A percentile compares a stretch with the other conserved stretches of the same genome.
These are phyloP conservation scores for Ophiostoma perfectum DNA, from an alignment of 2,329 filamentous ascomycete species.

Conservation along the genomic window DNA sequence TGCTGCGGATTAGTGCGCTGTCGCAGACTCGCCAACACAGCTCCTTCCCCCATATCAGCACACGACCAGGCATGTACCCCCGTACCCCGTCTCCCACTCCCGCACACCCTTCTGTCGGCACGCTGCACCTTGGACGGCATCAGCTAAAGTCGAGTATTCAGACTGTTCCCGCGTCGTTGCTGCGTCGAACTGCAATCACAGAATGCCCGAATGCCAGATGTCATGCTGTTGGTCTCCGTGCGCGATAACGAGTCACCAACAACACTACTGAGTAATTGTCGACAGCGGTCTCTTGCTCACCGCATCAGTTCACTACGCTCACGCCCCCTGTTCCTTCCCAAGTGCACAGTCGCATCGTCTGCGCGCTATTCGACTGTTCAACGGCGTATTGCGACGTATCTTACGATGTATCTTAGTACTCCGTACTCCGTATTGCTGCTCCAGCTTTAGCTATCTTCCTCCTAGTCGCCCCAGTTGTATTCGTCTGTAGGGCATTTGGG, in stretches of 20 bases:
- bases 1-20: constrained; percentile 9
- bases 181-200: no score
- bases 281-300: constrained; percentile 16
- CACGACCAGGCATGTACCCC: background rate
- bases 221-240: no score
- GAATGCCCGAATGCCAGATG: no score
- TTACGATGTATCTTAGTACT: no score
- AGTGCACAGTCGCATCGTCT: background rate
- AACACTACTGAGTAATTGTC: background rate
- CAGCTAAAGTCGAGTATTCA: no score
- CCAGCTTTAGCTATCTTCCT: no score
- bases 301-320: constrained; percentile 14
- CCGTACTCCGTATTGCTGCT: no score
- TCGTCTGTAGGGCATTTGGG: background rate
- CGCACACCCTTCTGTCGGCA: background rate
- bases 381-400: background rate
- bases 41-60: background rate
- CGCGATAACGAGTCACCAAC: background rate
- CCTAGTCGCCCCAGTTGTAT: no score
- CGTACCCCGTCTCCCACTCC: background rate
- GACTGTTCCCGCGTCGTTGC: no score
- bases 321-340: constrained; percentile 12
- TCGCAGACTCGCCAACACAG: background rate
- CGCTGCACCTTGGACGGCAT: no score
- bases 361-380: background rate